Conservation (phyloP, 1,139 yeast genomes). For the Ashbya aceris region DNA sequence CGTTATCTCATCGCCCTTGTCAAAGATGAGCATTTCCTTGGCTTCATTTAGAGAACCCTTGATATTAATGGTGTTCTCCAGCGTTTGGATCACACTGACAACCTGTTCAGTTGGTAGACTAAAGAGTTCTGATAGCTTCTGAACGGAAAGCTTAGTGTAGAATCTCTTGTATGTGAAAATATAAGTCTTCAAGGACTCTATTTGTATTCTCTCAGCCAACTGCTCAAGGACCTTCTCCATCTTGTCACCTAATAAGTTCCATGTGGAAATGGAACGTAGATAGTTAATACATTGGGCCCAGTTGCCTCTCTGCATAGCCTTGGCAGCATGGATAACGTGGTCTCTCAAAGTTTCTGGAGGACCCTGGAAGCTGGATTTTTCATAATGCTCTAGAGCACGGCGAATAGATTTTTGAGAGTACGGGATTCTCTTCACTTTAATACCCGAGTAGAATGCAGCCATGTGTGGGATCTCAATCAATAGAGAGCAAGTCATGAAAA, state of each 20-base stretch:
- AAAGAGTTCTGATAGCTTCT: slow-evolving; percentile 56
- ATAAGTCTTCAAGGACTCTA: slow-evolving; percentile 85
- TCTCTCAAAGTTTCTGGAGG: slow-evolving; percentile 97
- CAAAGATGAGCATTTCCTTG: slow-evolving; percentile 48
- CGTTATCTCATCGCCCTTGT: slow-evolving; percentile 71
- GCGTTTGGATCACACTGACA: slow-evolving; percentile 54
- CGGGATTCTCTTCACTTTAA: slow-evolving; percentile 57
- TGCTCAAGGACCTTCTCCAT: slow-evolving; percentile 51
- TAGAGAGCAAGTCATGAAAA: slow-evolving; percentile 82
- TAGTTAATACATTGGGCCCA: slow-evolving; percentile 74
- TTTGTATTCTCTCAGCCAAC: slow-evolving; percentile 71
- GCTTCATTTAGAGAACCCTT: slow-evolving; percentile 56
- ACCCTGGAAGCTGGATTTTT: slow-evolving; percentile 91
- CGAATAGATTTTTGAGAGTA: slow-evolving; percentile 71
- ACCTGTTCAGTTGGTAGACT: slow-evolving; percentile 51
- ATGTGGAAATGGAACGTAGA: slow-evolving; percentile 70
- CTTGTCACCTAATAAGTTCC: slow-evolving; percentile 75
- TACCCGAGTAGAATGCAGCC: slow-evolving; percentile 48
- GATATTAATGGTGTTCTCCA: slow-evolving; percentile 71
- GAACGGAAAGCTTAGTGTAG: slow-evolving; percentile 66
- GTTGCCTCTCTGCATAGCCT: slow-evolving; percentile 80
- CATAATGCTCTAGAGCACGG: slow-evolving; percentile 85
- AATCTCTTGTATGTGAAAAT: slow-evolving; percentile 74
- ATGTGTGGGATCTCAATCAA: slow-evolving; percentile 87
- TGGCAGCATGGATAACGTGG: slow-evolving; percentile 87